These are phyloP conservation scores for Phytopythium montanum DNA, from an alignment of 352 stramenopile genomes.

Conservation along the genomic window DNA sequence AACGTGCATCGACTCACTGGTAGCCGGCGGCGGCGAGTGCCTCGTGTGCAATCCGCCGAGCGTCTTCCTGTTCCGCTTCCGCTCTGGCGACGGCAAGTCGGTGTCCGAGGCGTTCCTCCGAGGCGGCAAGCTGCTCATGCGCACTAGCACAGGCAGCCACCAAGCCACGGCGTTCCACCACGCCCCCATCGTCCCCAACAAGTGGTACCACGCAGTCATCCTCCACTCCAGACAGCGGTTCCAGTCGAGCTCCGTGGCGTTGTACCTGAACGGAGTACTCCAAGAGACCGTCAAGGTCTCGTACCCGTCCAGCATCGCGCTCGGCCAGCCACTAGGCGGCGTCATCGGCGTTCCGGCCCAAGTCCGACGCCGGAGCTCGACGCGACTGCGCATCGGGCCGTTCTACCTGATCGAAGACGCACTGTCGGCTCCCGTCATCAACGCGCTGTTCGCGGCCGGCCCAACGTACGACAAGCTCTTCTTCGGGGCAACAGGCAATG, in stretches of 20 bases:
- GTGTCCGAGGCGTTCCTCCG: conserved; percentile 67
- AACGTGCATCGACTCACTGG: conserved; percentile 49
- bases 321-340: conserved; percentile 51
- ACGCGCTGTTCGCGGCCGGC: conserved; percentile 50
- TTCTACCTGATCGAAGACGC: conserved; percentile 70
- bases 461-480: conserved; percentile 59
- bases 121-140: conserved; percentile 61
- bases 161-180: conserved; percentile 58
- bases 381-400: conserved; percentile 43
- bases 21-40: conserved; percentile 55
- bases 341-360: conserved; percentile 57
- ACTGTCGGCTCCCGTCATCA: conserved; percentile 41
- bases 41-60: conserved; percentile 70
- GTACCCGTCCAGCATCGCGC: conserved; percentile 50
- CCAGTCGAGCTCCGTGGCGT: conserved; percentile 57
- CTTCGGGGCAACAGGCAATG: conserved; percentile 38
- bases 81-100: conserved; percentile 63
- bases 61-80: conserved; percentile 71
- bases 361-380: conserved; percentile 26
- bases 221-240: conserved; percentile 66
- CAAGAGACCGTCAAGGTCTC: conserved; percentile 71
- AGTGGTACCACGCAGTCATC: conserved; percentile 56
- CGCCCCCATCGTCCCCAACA: conserved; percentile 23
- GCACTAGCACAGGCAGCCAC: conserved; percentile 41
- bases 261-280: conserved; percentile 59